Base-by-base conservation (phyloP, 176 grass and related monocot species). In the Phyllostachys edulis region DNA sequence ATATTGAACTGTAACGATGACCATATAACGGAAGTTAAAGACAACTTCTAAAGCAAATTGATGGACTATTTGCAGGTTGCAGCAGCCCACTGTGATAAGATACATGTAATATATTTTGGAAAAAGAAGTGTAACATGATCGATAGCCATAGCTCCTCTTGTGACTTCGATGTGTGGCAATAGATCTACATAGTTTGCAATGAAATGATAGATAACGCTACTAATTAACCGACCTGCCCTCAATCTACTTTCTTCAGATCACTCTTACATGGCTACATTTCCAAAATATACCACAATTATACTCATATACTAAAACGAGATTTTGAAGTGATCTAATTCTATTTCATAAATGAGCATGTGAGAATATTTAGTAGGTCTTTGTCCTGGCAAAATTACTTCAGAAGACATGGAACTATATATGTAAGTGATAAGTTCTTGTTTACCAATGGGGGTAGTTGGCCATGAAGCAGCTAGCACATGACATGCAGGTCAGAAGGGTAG, bases 401-500 rank as follows among this genome's bases (percentile, higher is more conserved):
- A 57, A 59, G 52, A 46, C 17, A 21, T 36, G 17, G 6, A 40
- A 12, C 34, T 73, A 38, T 10, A 34, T 34, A 44, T 44, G 47
- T 14, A 16, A 50, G 47, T 16, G 47, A 10, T 9, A 10, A 44
- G 9, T 7, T 44, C 41, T 1, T 44, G 14, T 50, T 50, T 50
- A 50, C 13, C 14, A 5, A 50, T 1, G n/a, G n/a, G 4, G 17
- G 55, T 81, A 75, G 37, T 7, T 73, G 36, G 37, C 5, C 7
- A 80, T 71, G 47, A 16, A 50, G 14, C 13, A 44, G 42, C 42
- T 95, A 89, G 47, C 42, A 63, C 21, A 57, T 73, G 40, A 60
- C 14, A 27, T 26, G 27, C 21, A 71, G 45, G 78, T n/a, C 12
- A 65, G 71, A 71, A 83, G 3, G 56, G 45, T 88, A 41, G 87